These are phyloP conservation scores for Spiraea crenata DNA, from an alignment of 331 rosid genomes.

Conservation along the genomic window DNA sequence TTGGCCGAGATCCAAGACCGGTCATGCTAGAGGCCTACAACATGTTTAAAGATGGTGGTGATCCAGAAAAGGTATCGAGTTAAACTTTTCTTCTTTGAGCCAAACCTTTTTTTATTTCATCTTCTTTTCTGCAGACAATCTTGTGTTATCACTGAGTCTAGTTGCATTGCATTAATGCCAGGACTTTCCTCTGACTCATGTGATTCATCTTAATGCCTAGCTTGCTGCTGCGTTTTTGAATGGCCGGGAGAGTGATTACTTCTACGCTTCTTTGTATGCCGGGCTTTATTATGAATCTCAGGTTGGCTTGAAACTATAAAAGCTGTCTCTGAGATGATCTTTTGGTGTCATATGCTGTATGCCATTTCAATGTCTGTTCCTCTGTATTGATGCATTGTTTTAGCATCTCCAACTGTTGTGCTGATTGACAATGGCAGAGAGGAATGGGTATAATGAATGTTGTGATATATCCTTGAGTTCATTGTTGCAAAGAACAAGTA, in stretches of 20 bases:
- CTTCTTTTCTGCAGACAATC: neutral
- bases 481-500: no score
- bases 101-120: constrained; percentile 1
- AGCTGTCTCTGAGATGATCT: neutral
- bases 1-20: constrained; percentile 77
- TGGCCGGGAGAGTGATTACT: constrained; percentile 56
- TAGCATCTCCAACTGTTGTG: no score
- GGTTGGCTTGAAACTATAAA: constrained; percentile 43
- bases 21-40: constrained; percentile 76
- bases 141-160: neutral
- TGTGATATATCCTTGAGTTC: no score
- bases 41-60: constrained; percentile 85
- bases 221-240: constrained; percentile 73
- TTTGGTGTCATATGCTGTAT: neutral
- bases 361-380: neutral
- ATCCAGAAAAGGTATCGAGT: constrained; percentile 68
- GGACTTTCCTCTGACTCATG: constrained; percentile 11
- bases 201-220: constrained; percentile 43
- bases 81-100: neutral
- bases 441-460: no score
- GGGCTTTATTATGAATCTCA: constrained; percentile 86
- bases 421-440: no score
- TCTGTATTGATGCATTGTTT: neutral
- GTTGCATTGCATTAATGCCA: constrained; percentile 1
- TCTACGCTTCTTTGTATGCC: constrained; percentile 82